Evolutionary conservation across 1,284 basidiomycete genomes (phyloP), one percentile per base, ranked within the genome.

Genomic region (Ustilago trichophora): DNA sequence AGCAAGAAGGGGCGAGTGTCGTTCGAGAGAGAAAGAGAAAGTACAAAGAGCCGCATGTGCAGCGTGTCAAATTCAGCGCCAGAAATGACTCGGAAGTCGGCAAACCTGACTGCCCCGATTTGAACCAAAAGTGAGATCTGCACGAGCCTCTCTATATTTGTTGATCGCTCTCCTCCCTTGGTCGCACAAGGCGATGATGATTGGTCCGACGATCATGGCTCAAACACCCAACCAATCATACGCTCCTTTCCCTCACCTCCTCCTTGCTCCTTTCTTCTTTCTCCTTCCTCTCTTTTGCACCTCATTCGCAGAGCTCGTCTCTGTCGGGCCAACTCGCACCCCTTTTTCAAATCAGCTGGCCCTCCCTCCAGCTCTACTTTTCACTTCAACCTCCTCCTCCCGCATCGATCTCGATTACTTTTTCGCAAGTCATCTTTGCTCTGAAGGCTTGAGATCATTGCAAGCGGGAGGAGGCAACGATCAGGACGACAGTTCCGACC

Each of bases 41-140:
- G n/a, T n/a, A n/a, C n/a, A n/a, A n/a, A n/a, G n/a, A n/a, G n/a
- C n/a, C n/a, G n/a, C n/a, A n/a, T n/a, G n/a, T n/a, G n/a, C n/a
- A 29, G 27, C 27, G 27, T 29, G 13, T 29, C 27, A 8, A 7
- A 7, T 13, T 8, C 27, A 29, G 27, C 13, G 13, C 27, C 13
- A 13, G 13, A 29, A 29, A 8, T 57, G 54, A 57, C 54, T 57
- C 60, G 60, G 60, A 34, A 64, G 41, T 64, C 60, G 60, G 60
- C 21, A 8, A 33, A 49, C 16, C 36, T 3, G 46, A 15, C 29
- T 12, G n/a, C n/a, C 34, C 34, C 34, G 44, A 46, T 46, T 36
- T 3, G 8, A 11, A 24, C 21, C 26, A 31, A 11, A 31, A 16
- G 29, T 21, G 18, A 24, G 15, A 26, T 21, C 16, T 21, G 51